phyloP scores from a whole-genome alignment of 352 stramenopile genomes.

The Globisporangium barbulae region DNA sequence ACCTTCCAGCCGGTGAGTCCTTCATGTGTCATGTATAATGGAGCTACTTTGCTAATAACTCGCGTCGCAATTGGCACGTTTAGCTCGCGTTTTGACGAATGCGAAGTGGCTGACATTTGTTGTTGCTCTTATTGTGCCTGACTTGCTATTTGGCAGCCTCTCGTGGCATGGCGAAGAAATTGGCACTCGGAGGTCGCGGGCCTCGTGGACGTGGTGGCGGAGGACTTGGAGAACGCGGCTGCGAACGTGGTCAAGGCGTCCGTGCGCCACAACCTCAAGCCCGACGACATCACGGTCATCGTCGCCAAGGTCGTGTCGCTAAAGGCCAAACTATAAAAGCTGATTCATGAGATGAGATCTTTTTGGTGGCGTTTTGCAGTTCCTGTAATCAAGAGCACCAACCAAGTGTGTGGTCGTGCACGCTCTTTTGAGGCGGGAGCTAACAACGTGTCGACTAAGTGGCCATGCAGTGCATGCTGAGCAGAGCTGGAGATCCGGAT shows the following conservation, averaged over 20 bases:
- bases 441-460: no score
- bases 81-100: not conserved
- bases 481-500: no score
- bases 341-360: not conserved
- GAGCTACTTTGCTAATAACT: not conserved
- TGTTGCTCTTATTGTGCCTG: slow-evolving; percentile 10
- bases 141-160: slow-evolving; percentile 27
- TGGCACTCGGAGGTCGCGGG: slow-evolving; percentile 59
- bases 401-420: not conserved
- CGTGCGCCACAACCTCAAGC: slow-evolving; percentile 81
- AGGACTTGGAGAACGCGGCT: slow-evolving; percentile 46
- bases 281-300: slow-evolving; percentile 78
- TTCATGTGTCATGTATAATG: not conserved
- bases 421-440: not conserved
- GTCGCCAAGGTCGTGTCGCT: slow-evolving; percentile 65
- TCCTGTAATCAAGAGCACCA: not conserved
- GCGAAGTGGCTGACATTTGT: slow-evolving; percentile 1
- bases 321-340: slow-evolving; percentile 42
- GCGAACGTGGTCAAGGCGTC: slow-evolving; percentile 65
- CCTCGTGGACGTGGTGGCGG: slow-evolving; percentile 51
- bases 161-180: slow-evolving; percentile 58
- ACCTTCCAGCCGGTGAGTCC: slow-evolving; percentile 54
- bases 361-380: not conserved
- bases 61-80: not conserved
- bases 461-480: no score